These are phyloP conservation scores for Dactylella cylindrospora DNA, from an alignment of 2,329 filamentous ascomycete genomes.

Conservation along the genomic window DNA sequence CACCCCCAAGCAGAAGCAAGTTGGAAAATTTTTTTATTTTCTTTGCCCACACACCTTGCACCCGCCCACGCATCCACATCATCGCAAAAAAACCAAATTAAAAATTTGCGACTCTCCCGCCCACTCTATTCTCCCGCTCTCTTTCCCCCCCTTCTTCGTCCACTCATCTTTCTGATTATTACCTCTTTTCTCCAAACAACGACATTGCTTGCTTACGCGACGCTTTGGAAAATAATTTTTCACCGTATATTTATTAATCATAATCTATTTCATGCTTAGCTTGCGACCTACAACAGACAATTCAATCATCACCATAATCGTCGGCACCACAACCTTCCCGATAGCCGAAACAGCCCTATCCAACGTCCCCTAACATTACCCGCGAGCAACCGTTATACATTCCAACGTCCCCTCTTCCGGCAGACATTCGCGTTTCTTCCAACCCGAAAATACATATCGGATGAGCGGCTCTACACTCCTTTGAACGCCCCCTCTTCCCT, in stretches of 20 bases:
- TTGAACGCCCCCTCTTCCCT: slow-evolving; percentile 13
- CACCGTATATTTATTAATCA: no score
- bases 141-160: not conserved
- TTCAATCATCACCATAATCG: no score
- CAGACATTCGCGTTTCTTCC: not conserved
- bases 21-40: slow-evolving; percentile 19
- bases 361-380: slow-evolving; percentile 8
- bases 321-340: no score
- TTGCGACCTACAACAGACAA: no score
- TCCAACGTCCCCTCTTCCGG: slow-evolving; percentile 3
- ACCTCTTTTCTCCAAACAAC: not conserved
- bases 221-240: no score
- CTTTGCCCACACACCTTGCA: no score
- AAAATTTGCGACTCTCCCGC: not conserved
- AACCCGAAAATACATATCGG: not conserved
- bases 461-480: slow-evolving; percentile 33
- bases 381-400: no score
- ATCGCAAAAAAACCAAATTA: no score
- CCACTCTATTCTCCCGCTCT: not conserved
- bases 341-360: slow-evolving; percentile 20
- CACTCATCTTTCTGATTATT: not conserved
- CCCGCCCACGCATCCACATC: no score
- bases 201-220: no score
- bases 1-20: not conserved
- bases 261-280: no score